Conservation (phyloP, 2,329 filamentous ascomycete species). For the Neonectria sp. region DNA sequence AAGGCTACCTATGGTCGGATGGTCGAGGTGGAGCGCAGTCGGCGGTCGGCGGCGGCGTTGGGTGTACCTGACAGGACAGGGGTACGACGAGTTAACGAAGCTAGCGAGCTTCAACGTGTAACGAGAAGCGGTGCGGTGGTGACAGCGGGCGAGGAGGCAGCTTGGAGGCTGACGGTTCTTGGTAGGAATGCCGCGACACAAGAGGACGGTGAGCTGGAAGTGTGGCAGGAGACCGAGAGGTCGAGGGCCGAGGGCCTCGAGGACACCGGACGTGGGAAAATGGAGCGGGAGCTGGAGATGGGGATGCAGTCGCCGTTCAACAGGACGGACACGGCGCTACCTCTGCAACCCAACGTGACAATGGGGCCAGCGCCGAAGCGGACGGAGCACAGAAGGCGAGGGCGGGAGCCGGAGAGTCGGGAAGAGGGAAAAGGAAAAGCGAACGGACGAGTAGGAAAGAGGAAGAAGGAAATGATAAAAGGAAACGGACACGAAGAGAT, state of each 20-base stretch:
- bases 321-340: conserved; percentile 27
- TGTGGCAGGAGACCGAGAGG: neutral
- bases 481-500: conserved; percentile 38
- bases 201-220: conserved; percentile 1
- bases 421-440: conserved; percentile 19
- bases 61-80: conserved; percentile 46
- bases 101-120: conserved; percentile 27
- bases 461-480: conserved; percentile 41
- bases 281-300: conserved; percentile 13
- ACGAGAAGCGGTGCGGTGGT: conserved; percentile 16
- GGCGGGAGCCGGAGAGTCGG: conserved; percentile 5
- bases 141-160: neutral
- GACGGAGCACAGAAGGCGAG: conserved; percentile 13
- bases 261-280: conserved; percentile 18
- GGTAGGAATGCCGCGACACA: conserved; percentile 12
- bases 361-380: conserved; percentile 23
- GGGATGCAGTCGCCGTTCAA: conserved; percentile 25
- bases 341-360: conserved; percentile 25
- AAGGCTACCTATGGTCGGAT: conserved; percentile 48
- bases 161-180: neutral
- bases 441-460: conserved; percentile 32
- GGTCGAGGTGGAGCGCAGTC: conserved; percentile 48
- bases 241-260: conserved; percentile 10
- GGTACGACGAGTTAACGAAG: conserved; percentile 32
- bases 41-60: conserved; percentile 48